phyloP scores from a whole-genome alignment of 768 basidiomycete species.

The Chiua virens region DNA sequence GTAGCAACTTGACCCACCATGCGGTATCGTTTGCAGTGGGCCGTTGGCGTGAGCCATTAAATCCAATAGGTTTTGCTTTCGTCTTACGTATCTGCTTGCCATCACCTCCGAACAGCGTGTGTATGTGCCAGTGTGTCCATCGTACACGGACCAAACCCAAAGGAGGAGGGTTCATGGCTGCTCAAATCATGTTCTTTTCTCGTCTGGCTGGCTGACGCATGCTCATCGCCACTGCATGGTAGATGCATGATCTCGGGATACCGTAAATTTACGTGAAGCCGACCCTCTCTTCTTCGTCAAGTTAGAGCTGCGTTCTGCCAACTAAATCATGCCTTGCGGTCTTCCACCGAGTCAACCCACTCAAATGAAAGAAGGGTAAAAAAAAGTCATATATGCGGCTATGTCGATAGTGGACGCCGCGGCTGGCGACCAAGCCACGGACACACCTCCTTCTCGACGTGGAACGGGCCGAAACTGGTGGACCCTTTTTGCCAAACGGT shows the following conservation, averaged over 20 bases:
- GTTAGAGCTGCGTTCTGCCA: not conserved
- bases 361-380: not conserved
- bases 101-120: not conserved
- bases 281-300: not conserved
- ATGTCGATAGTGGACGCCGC: conserved; percentile 2
- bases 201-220: conserved; percentile 14
- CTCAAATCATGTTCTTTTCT: not conserved
- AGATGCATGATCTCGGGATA: conserved; percentile 29
- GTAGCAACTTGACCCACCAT: conserved; percentile 6
- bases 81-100: conserved; percentile 17
- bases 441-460: conserved; percentile 1
- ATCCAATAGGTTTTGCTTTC: conserved; percentile 4
- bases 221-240: conserved; percentile 33
- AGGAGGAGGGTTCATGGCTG: not conserved
- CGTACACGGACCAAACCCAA: not conserved
- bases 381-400: too few relatives aligned
- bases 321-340: conserved; percentile 8
- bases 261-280: conserved; percentile 27
- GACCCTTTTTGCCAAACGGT: too few relatives aligned
- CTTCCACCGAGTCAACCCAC: not conserved
- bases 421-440: conserved; percentile 1
- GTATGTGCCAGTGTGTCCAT: too few relatives aligned
- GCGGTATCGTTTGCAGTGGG: conserved; percentile 16
- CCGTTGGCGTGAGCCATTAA: conserved; percentile 19
- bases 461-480: not conserved